Evolutionary conservation across 2,329 filamentous ascomycete species (phyloP).

Genomic region (Thermothelomyces thermophilus): DNA sequence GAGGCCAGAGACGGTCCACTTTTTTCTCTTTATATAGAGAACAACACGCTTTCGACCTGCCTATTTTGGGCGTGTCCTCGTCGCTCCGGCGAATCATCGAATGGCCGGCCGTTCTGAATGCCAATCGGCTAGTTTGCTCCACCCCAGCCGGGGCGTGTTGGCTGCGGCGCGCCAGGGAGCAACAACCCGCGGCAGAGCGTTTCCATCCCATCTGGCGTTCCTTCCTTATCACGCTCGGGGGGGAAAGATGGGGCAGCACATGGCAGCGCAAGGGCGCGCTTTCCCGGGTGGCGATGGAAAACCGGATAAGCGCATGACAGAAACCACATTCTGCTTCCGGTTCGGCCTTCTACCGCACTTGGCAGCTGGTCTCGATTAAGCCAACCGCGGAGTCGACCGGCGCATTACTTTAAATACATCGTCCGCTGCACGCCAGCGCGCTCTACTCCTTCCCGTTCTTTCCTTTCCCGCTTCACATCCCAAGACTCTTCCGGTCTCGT

Average conservation of each 20-base stretch:
- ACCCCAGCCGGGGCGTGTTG: background rate
- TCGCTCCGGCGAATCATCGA: conserved; percentile 22
- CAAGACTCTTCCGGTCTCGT: background rate
- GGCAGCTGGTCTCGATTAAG: background rate
- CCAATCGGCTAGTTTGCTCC: background rate
- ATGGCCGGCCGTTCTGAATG: background rate
- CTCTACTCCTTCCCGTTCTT: background rate
- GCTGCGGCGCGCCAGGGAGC: background rate
- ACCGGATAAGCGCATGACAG: background rate
- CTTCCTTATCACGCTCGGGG: conserved; percentile 14
- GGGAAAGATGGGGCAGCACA: conserved; percentile 3
- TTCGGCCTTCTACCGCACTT: background rate
- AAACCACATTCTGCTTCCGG: conserved; percentile 20
- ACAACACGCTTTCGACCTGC: conserved; percentile 22
- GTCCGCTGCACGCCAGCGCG: background rate
- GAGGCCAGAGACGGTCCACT: background rate
- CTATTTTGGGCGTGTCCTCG: conserved; percentile 18
- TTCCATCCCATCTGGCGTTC: conserved; percentile 2
- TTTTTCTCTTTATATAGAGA: conserved; percentile 7
- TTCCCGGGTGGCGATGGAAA: conserved; percentile 13
- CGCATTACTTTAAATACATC: conserved; percentile 5
- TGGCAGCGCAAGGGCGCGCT: conserved; percentile 6
- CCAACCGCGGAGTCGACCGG: background rate
- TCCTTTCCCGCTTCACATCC: background rate
- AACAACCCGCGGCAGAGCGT: conserved; percentile 6